These are phyloP conservation scores for Trametes meyenii DNA, from an alignment of 768 basidiomycete genomes.

Conservation along the genomic window DNA sequence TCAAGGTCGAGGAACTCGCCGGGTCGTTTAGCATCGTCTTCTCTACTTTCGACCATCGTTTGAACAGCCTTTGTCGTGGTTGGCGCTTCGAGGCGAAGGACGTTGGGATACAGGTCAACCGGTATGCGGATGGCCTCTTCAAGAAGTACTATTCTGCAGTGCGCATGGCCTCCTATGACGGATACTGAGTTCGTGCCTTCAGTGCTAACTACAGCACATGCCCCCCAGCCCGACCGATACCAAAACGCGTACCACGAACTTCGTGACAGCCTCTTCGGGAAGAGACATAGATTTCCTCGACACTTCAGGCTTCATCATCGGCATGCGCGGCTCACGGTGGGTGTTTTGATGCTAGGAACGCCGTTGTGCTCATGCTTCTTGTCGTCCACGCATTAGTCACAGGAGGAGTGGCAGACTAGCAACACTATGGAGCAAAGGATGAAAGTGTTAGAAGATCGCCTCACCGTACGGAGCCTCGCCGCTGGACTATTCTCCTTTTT, in stretches of 20 bases:
- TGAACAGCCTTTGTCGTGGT: slow-evolving; percentile 2
- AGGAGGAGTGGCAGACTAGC: too few relatives aligned
- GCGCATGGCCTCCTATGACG: background rate
- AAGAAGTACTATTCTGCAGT: slow-evolving; percentile 2
- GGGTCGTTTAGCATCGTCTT: slow-evolving; percentile 13
- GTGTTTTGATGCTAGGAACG: too few relatives aligned
- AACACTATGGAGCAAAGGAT: too few relatives aligned
- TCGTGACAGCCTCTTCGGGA: slow-evolving; percentile 1
- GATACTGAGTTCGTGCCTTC: too few relatives aligned
- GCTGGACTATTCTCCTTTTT: too few relatives aligned
- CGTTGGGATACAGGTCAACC: slow-evolving; percentile 11
- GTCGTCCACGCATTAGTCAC: too few relatives aligned
- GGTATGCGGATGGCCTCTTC: slow-evolving; percentile 19
- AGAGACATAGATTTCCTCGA: background rate
- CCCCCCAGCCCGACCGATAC: background rate
- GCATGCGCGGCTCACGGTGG: background rate
- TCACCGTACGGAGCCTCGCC: too few relatives aligned
- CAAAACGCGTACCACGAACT: background rate
- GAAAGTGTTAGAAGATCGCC: too few relatives aligned
- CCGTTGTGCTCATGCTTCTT: too few relatives aligned
- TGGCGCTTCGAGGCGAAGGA: slow-evolving; percentile 18
- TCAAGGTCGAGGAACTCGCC: slow-evolving; percentile 4
- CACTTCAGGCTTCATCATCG: background rate
- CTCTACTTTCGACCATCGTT: slow-evolving; percentile 13
- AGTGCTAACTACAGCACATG: too few relatives aligned